Evolutionary conservation across 1,139 yeast genomes (phyloP).

Genomic region (Pichia norvegensis): DNA sequence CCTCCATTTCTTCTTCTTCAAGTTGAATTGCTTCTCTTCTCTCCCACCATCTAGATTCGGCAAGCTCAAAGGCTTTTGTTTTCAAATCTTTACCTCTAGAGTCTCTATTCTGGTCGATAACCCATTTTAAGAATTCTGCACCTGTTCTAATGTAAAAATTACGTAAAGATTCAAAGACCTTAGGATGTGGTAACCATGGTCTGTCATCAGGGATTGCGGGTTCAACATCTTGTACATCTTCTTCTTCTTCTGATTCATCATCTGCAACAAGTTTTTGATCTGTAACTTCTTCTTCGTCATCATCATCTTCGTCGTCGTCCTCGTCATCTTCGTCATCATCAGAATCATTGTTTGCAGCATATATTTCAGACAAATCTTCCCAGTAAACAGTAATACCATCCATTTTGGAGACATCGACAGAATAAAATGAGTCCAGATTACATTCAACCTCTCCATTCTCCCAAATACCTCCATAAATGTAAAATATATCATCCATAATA

Average conservation of each 20-base stretch:
- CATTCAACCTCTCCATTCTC: conserved; percentile 84
- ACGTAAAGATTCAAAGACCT: conserved; percentile 82
- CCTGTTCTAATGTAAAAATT: conserved; percentile 83
- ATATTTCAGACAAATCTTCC: conserved; percentile 72
- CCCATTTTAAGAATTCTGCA: conserved; percentile 85
- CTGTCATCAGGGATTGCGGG: conserved; percentile 81
- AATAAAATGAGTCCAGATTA: conserved; percentile 75
- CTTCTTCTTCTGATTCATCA: conserved; percentile 46
- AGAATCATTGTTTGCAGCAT: conserved; percentile 44
- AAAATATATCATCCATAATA: conserved; percentile 76
- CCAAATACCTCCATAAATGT: conserved; percentile 88
- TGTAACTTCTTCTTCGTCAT: conserved; percentile 42
- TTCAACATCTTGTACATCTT: conserved; percentile 56
- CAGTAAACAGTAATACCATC: conserved; percentile 86
- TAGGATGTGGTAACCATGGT: conserved; percentile 97
- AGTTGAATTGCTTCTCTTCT: conserved; percentile 87
- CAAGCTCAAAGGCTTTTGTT: conserved; percentile 80
- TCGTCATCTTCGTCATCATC: conserved; percentile 57
- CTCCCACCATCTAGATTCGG: conserved; percentile 98
- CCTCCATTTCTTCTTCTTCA: conserved; percentile 85
- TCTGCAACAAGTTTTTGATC: conserved; percentile 36
- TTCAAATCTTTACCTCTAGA: conserved; percentile 89
- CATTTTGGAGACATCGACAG: conserved; percentile 75
- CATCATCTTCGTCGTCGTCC: conserved; percentile 61
- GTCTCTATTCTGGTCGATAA: conserved; percentile 73